Percentiles rank a stretch among this genome's conserved stretches.
Evolutionary conservation across 495 filamentous ascomycete genomes (phyloP).

Genomic region (Aspergillus conjunctus): DNA sequence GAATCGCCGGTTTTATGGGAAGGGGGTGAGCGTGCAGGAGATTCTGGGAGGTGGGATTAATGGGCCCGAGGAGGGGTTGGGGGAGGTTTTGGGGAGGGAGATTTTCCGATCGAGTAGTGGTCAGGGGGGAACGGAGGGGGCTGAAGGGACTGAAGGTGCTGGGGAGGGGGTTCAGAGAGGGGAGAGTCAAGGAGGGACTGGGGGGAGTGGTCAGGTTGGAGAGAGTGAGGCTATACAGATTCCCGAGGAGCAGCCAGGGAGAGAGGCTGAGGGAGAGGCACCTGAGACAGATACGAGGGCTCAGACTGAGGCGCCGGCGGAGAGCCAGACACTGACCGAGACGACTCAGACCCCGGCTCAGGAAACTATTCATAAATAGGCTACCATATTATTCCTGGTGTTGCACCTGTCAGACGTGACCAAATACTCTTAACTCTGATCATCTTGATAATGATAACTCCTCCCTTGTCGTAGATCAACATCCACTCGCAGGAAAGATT

Average conservation of each 20-base stretch:
- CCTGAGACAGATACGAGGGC: not conserved
- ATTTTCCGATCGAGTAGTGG: conserved; percentile 1
- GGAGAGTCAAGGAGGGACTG: not conserved
- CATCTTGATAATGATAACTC: no score
- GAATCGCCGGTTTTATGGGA: conserved; percentile 89
- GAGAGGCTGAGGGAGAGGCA: not conserved
- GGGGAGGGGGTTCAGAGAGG: not conserved
- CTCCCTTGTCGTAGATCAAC: no score
- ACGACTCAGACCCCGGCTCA: no score
- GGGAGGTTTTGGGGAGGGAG: conserved; percentile 64
- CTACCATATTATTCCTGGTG: not conserved
- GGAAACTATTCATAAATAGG: not conserved
- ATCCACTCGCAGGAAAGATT: not conserved
- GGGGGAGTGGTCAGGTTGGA: not conserved
- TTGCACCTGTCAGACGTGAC: no score
- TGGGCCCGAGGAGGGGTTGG: conserved; percentile 68
- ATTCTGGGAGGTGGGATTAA: conserved; percentile 73
- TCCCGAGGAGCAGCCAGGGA: no score
- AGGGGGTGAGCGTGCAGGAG: conserved; percentile 68
- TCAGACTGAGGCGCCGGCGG: not conserved
- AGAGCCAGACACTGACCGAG: no score
- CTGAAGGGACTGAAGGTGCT: not conserved
- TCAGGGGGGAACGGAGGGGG: not conserved
- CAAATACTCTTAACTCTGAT: no score
- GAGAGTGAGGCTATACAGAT: no score